Base-by-base conservation (phyloP, 305 asterid species). In the Fraxinus dipetala region DNA sequence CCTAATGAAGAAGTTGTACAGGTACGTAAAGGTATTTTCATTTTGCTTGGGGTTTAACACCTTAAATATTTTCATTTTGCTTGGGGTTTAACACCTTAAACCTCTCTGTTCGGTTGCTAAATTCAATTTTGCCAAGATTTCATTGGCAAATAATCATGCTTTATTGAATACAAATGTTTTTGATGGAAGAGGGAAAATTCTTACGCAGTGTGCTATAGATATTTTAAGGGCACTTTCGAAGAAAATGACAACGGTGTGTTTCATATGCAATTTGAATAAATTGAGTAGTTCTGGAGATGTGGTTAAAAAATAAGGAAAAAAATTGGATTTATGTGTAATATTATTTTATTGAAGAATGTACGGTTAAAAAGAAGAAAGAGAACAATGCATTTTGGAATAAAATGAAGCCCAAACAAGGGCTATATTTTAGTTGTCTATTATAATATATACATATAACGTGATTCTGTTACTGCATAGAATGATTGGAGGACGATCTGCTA, bases 1-100 rank as follows among this genome's bases (percentile, higher is more conserved):
- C 85, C 79, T 48, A 74, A 54, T 72, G 85, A 83, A 67, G 85
- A 83, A 78, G 79, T 83, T 78, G 69, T 83, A 38, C 85, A 83
- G 85, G 85, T 83, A 16, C 5, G 34, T 78, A 51, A n/a, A 70
- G 11, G 75, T 11, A 28, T 67, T 67, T 13, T 32, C 38, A 45
- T 82, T 45, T 82, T 77, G 31, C 78, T 79, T 9, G 2, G 1
- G 35, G 4, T 63, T 67, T 65, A 9, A 10, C 16, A 65, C 6
- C 14, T 59, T 20, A 18, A 59, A 18, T 11, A 28, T 67, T 67
- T 13, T 32, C 38, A 45, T 82, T 45, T 82, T 77, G 31, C 78
- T 79, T 9, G 2, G 2, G 36, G 5, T 65, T 67, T 65, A 10
- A 10, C 16, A 65, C 6, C 14, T 59, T 20, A 18, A 59, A 59